Evolutionary conservation across 2,329 filamentous ascomycete species (phyloP).

Genomic region (Drechslerella coelobrocha): DNA sequence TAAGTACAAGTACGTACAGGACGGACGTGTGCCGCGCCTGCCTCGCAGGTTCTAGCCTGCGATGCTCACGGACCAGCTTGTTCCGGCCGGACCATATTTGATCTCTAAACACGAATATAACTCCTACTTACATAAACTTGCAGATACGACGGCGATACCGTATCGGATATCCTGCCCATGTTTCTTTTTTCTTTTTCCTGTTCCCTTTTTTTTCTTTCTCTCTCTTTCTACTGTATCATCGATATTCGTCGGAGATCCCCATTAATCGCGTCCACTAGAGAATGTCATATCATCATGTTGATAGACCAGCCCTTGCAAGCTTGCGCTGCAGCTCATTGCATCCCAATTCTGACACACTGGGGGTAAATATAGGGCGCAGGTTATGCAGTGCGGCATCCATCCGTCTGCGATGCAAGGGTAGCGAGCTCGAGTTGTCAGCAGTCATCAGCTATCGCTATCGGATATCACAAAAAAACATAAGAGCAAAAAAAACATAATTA

Average conservation of each 20-base stretch:
- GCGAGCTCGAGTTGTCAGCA: slow-evolving; percentile 20
- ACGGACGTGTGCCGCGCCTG: slow-evolving; percentile 20
- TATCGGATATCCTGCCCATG: not conserved
- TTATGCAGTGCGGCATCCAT: slow-evolving; percentile 42
- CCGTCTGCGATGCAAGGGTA: slow-evolving; percentile 44
- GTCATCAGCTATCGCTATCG: not conserved
- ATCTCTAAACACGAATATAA: not conserved
- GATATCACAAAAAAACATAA: slow-evolving; percentile 31
- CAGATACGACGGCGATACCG: not conserved
- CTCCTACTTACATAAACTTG: not conserved
- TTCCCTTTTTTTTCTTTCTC: not conserved
- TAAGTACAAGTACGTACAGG: not conserved
- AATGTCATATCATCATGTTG: too few species aligned
- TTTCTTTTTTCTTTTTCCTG: not conserved
- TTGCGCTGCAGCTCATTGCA: not conserved
- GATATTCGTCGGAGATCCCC: slow-evolving; percentile 1
- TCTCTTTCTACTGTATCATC: not conserved
- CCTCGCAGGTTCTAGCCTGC: slow-evolving; percentile 44
- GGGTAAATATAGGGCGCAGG: slow-evolving; percentile 4
- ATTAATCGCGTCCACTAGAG: too few species aligned
- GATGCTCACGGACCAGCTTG: slow-evolving; percentile 42
- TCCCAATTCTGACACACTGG: not conserved
- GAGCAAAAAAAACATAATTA: not conserved
- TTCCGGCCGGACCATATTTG: slow-evolving; percentile 23
- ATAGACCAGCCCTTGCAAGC: not conserved